Base-by-base conservation (phyloP, 768 basidiomycete species). In the Dacryopinax spathularia region DNA sequence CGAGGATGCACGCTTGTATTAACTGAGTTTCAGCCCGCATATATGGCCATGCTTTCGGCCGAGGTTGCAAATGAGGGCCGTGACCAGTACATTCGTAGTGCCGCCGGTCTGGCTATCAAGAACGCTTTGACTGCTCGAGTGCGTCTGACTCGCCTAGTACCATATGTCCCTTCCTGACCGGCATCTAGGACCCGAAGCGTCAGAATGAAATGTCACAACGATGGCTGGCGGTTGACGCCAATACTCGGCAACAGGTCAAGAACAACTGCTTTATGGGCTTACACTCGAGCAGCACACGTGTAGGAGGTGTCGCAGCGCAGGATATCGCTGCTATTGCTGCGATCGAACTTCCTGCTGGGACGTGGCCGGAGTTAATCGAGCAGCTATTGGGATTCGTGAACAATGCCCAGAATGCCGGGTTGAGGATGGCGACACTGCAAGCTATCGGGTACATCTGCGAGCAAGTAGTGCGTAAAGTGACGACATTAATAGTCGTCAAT, bases 401-500 rank as follows among this genome's bases (percentile, higher is more conserved):
- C 75, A 84, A 84, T 68, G 79, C 80, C 59, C 75, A 76, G 36
- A 91, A 89, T 71, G 77, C 83, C 12, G 88, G 85, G 68, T 77
- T 94, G 68, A 84, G 81, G 72, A 88, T 96, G 66, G 83, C 92
- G 1, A 94, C 94, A 9, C 79, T 98, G 13, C 91, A 96, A 75
- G 84, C 94, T 20, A 91, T 99, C 76, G 96, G 96, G 48, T 97
- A 86, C 75, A 93, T 97, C 75, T 99, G 96, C 78, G 96, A 99
- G 77, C 80, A 84, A 63, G 90, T 96, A 78, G 94, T 97, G 70
- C 71, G 94, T 86, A 29, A 16, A 39, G 63, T 44, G 4, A 33
- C 63, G 62, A 65, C 37, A 44, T 64, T 65, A 56, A 34, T 22
- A 44, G 34, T 66, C 25, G 6, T 33, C 41, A 39, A 63, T 4